Evolutionary conservation across 2,329 filamentous ascomycete genomes (phyloP), one percentile per base, ranked within the genome.

Genomic region (Penicillium sp.): DNA sequence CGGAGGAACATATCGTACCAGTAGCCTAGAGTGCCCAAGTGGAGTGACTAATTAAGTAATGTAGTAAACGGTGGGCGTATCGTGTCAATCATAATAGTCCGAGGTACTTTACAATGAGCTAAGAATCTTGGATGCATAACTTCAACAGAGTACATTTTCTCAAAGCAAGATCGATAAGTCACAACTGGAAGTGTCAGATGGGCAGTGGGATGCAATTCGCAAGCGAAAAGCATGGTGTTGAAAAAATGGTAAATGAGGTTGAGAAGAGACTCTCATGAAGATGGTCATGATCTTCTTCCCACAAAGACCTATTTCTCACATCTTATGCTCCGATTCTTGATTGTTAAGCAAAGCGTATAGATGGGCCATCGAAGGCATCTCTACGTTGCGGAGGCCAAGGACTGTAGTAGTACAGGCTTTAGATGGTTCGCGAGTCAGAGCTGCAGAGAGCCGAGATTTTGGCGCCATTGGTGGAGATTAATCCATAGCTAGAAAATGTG

Each of bases 181-280:
- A 1, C 2, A 22, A 22, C 19, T 22, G 19, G 19, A 22, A 22
- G 19, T 22, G 19, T 22, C 1, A 22, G 19, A 22, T 22, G 19
- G 19, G 19, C 19, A 22, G 19, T 22, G 19, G 19, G 19, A 22
- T 22, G 19, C 19, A 22, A 22, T 22, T 22, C 19, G 19, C 19
- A 85, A 40, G 72, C 71, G 60, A 81, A 75, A 62, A 77, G 68
- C 82, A 83, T 77, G 40, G 11, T 61, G 37, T 30, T 13, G 3
- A 42, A 6, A 37, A 40, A 8, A 11, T 13, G 14, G 5, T 1
- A 16, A 28, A 3, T 28, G 16, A n/a, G 14, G 26, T 43, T 22
- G 33, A 42, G 48, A 52, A 52, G 26, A 46, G 40, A 48, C 35
- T 49, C 30, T 16, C 19, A 16, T 22, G 8, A 26, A 2, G 14